These are phyloP conservation scores for Bertia moriformis DNA, from an alignment of 2,329 filamentous ascomycete species.

Conservation along the genomic window DNA sequence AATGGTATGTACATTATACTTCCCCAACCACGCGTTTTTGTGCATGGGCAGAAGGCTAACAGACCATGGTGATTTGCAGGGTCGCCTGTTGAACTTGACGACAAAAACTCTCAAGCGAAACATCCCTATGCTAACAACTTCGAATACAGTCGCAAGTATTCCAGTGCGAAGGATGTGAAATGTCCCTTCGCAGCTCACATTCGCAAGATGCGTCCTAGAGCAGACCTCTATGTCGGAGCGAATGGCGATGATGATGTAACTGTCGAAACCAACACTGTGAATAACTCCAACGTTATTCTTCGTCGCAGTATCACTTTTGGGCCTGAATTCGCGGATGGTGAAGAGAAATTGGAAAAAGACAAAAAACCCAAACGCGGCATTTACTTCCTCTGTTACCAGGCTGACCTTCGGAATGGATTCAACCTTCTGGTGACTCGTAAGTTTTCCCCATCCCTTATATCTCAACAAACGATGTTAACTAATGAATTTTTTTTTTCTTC, in stretches of 20 bases:
- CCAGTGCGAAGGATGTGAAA: no score
- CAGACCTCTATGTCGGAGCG: neutral
- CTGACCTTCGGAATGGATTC: neutral
- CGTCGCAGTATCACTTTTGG: neutral
- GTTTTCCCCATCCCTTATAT: neutral
- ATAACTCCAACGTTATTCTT: neutral
- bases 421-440: neutral
- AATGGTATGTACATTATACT: neutral
- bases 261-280: no score
- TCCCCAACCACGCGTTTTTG: no score
- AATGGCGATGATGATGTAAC: neutral
- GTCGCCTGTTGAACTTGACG: no score
- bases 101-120: no score
- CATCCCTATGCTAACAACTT: neutral
- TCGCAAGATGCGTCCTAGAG: neutral
- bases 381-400: neutral
- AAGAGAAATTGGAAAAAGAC: neutral
- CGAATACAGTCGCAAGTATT: neutral
- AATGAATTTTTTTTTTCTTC: no score
- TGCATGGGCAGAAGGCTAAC: no score
- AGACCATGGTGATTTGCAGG: no score
- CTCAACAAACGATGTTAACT: neutral
- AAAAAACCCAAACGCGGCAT: neutral
- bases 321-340: neutral
- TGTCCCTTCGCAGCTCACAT: neutral